phyloP scores from a whole-genome alignment of 176 grass and related monocot species.

The Aegilops speltoides region DNA sequence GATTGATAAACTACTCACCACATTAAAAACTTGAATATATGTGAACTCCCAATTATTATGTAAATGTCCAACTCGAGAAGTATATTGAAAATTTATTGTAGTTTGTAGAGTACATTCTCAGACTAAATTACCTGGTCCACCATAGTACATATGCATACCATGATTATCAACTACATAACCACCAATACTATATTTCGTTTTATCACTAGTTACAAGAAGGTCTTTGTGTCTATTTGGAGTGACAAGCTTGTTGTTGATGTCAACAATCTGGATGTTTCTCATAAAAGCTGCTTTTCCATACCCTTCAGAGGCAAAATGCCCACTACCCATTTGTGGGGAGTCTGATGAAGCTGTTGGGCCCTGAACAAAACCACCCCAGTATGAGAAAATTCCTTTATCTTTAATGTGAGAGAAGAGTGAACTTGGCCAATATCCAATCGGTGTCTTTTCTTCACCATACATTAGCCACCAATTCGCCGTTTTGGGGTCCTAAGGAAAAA shows the following conservation, averaged over 20 bases:
- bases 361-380: neutral
- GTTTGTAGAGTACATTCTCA: neutral
- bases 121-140: constrained; percentile 9
- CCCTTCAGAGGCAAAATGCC: constrained; percentile 19
- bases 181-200: neutral
- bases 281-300: constrained; percentile 28
- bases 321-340: constrained; percentile 28
- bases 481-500: constrained; percentile 20
- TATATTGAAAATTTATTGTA: neutral
- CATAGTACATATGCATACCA: constrained; percentile 16
- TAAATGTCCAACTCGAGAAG: too few species aligned
- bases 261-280: neutral
- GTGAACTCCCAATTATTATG: too few species aligned
- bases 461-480: constrained; percentile 29
- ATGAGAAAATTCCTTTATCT: neutral
- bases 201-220: neutral
- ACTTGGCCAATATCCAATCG: constrained; percentile 36
- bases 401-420: neutral
- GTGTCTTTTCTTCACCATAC: neutral
- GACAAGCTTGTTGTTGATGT: neutral
- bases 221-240: neutral
- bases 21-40: too few species aligned
- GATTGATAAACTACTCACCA: too few species aligned
- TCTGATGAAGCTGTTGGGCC: neutral
- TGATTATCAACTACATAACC: neutral